These are phyloP conservation scores for Teratosphaeriaceae sp. DNA, from an alignment of 2,329 filamentous ascomycete species.

Conservation along the genomic window DNA sequence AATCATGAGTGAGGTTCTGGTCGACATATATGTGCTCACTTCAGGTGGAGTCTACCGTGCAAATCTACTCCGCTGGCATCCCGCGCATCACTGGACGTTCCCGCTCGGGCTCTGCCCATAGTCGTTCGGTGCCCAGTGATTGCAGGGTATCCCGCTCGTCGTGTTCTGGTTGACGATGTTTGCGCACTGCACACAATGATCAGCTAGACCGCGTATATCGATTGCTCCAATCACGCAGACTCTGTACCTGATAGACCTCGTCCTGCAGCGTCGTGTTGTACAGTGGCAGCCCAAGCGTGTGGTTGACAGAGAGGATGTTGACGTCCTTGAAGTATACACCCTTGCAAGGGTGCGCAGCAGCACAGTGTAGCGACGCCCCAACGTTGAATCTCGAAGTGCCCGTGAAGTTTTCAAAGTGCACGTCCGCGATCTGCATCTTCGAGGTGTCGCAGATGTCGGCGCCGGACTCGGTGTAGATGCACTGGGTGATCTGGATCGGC, in stretches of 20 bases:
- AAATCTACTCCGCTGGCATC: no score
- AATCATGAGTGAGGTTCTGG: no score
- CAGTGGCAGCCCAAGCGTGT: slow-evolving; percentile 7
- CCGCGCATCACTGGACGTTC: slow-evolving; percentile 1
- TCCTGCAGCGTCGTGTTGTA: slow-evolving; percentile 9
- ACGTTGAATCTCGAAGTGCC: slow-evolving; percentile 19
- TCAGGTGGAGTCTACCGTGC: no score
- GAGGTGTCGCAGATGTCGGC: slow-evolving; percentile 19
- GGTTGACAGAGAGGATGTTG: slow-evolving; percentile 5
- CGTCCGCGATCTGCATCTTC: slow-evolving; percentile 31
- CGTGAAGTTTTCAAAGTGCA: slow-evolving; percentile 17
- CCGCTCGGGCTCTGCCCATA: slow-evolving; percentile 2
- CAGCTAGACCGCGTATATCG: not conserved
- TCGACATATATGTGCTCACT: no score
- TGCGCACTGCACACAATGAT: slow-evolving; percentile 2
- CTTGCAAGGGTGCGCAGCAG: slow-evolving; percentile 3
- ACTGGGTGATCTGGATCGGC: slow-evolving; percentile 12
- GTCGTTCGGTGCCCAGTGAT: slow-evolving; percentile 9
- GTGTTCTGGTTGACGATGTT: slow-evolving; percentile 10
- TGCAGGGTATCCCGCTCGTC: slow-evolving; percentile 8
- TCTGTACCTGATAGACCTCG: slow-evolving; percentile 5
- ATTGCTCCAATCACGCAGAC: not conserved
- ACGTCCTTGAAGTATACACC: slow-evolving; percentile 5
- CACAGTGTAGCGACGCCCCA: slow-evolving; percentile 5
- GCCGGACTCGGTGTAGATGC: slow-evolving; percentile 13